phyloP scores from a whole-genome alignment of 116 monocot species.

The Dioscorea cayenensis region DNA sequence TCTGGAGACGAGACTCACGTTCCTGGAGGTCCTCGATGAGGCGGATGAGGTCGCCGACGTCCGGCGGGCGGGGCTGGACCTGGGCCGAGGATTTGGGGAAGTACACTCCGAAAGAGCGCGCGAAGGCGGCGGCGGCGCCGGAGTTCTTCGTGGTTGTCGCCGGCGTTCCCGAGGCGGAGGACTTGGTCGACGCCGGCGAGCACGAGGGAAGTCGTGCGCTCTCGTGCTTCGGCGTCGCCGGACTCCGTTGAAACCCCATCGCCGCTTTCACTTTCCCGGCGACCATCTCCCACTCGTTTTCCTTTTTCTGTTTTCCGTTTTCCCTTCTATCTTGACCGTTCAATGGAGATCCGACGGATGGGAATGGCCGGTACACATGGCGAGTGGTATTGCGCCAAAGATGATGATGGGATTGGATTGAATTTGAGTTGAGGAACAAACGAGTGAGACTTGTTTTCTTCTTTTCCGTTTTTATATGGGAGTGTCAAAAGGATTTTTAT shows the following conservation, averaged over 20 bases:
- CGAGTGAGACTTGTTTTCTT: no score
- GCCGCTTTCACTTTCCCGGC: slow-evolving; percentile 84
- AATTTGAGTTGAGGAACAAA: no score
- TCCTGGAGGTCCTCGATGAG: slow-evolving; percentile 83
- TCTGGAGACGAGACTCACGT: slow-evolving; percentile 66
- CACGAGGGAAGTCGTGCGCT: slow-evolving; percentile 11
- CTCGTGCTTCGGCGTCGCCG: slow-evolving; percentile 45
- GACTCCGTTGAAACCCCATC: slow-evolving; percentile 84
- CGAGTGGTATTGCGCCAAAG: no score
- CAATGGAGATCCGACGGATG: neutral
- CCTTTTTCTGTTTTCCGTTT: neutral
- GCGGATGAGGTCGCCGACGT: slow-evolving; percentile 65
- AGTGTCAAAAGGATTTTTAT: no score
- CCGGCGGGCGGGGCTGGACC: slow-evolving; percentile 45
- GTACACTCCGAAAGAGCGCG: slow-evolving; percentile 62
- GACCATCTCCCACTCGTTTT: slow-evolving; percentile 32
- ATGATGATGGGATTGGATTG: no score
- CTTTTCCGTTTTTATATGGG: no score
- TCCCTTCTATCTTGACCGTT: neutral
- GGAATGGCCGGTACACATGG: neutral
- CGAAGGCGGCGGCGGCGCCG: slow-evolving; percentile 22
- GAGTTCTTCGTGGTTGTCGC: neutral
- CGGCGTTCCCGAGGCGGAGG: neutral
- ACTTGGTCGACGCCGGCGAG: slow-evolving; percentile 1
- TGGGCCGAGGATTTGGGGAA: slow-evolving; percentile 75